These are phyloP conservation scores for Coprinellus aureogranulatus DNA, from an alignment of 768 basidiomycete species.

Conservation along the genomic window DNA sequence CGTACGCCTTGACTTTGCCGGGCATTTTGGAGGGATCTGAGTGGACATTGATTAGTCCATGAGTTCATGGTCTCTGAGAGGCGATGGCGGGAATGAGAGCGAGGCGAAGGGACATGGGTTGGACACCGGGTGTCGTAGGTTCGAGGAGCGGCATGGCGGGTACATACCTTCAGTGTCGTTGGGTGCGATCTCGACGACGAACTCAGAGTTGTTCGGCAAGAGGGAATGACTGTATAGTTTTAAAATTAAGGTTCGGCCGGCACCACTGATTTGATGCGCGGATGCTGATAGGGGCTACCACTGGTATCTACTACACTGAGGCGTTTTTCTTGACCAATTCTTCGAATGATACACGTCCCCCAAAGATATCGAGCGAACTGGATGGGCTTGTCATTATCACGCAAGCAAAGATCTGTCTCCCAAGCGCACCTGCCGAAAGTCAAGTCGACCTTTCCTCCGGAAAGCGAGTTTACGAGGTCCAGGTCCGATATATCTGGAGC, in stretches of 20 bases:
- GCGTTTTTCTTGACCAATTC: constrained; percentile 44
- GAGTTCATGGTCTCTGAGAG: constrained; percentile 3
- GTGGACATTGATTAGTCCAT: constrained; percentile 11
- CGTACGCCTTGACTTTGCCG: constrained; percentile 93
- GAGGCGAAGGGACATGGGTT: not conserved
- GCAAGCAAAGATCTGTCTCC: too few relatives aligned
- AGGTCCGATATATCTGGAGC: constrained; percentile 74
- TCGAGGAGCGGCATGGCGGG: constrained; percentile 16
- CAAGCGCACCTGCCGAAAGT: constrained; percentile 83
- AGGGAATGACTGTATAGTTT: too few relatives aligned
- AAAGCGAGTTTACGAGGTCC: constrained; percentile 73
- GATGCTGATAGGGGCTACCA: constrained; percentile 7
- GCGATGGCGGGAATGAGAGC: not conserved
- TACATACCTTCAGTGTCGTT: constrained; percentile 46
- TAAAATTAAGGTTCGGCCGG: too few relatives aligned
- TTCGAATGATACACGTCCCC: constrained; percentile 63
- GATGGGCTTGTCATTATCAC: too few relatives aligned
- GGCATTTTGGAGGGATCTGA: constrained; percentile 61
- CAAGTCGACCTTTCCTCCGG: constrained; percentile 79
- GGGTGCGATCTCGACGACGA: constrained; percentile 33
- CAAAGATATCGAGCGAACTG: constrained; percentile 67
- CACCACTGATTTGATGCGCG: too few relatives aligned
- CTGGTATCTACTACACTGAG: constrained; percentile 19
- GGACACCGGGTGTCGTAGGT: not conserved
- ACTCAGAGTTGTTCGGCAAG: too few relatives aligned